Evolutionary conservation across 139 green algal species (phyloP).

Genomic region (Coelastrella sp.): DNA sequence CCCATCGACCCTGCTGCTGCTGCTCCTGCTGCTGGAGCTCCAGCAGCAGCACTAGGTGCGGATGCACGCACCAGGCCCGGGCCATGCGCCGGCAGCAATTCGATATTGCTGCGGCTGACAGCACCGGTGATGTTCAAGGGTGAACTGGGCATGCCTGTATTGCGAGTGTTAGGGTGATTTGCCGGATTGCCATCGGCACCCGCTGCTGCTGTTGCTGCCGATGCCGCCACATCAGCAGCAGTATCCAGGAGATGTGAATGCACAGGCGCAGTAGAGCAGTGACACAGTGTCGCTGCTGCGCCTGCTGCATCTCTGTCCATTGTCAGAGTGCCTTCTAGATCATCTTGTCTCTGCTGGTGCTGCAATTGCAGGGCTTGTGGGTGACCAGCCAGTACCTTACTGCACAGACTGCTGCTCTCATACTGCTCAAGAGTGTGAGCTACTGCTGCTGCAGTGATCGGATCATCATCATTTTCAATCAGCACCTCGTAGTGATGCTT

Average conservation of each 20-base stretch:
- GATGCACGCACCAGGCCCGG: background rate
- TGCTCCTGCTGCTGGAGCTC: background rate
- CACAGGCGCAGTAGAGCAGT: slow-evolving; percentile 19
- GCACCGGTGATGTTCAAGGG: slow-evolving; percentile 23
- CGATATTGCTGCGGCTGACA: slow-evolving; percentile 4
- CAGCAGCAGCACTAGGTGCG: slow-evolving; percentile 7
- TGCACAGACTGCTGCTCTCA: slow-evolving; percentile 6
- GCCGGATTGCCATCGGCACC: background rate
- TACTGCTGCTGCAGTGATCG: slow-evolving; percentile 29
- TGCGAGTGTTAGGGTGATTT: background rate
- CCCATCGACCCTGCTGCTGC: background rate
- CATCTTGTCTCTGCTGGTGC: background rate
- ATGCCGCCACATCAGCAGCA: slow-evolving; percentile 17
- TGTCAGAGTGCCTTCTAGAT: background rate
- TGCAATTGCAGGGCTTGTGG: background rate
- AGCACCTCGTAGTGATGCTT: slow-evolving; percentile 42
- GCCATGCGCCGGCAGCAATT: slow-evolving; percentile 11
- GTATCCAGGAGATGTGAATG: slow-evolving; percentile 1
- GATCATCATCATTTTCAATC: slow-evolving; percentile 43
- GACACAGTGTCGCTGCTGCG: background rate
- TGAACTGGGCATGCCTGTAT: background rate
- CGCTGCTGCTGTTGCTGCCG: background rate
- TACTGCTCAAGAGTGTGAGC: slow-evolving; percentile 34
- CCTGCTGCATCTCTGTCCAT: too few species aligned
- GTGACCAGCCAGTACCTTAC: slow-evolving; percentile 7